Percentiles rank a stretch among this genome's conserved stretches.
phyloP scores from a whole-genome alignment of 2,329 filamentous ascomycete genomes.

The Lachnellula occidentalis region DNA sequence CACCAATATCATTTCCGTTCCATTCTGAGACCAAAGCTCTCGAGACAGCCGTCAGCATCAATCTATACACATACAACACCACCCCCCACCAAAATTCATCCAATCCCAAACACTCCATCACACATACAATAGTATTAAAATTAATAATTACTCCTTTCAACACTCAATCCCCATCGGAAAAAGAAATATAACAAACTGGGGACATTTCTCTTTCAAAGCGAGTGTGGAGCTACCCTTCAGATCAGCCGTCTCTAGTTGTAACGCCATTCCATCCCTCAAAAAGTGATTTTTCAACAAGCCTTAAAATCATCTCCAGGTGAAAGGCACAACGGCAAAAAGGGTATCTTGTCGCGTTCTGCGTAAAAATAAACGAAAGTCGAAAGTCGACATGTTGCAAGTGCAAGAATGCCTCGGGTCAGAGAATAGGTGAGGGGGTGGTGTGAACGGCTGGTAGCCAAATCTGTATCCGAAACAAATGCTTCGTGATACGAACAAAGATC shows the following conservation, averaged over 20 bases:
- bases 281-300: background rate
- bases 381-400: background rate
- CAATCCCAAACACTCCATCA: background rate
- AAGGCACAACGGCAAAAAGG: background rate
- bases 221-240: background rate
- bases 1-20: background rate
- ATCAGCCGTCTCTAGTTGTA: background rate
- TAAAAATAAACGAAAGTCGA: background rate
- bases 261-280: background rate
- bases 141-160: conserved; percentile 22
- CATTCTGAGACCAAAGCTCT: background rate
- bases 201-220: background rate
- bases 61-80: background rate
- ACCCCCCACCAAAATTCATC: too few species aligned
- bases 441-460: background rate
- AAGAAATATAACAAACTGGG: conserved; percentile 1
- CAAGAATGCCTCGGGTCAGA: background rate
- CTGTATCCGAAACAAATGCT: conserved; percentile 2
- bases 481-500: background rate
- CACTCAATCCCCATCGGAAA: background rate
- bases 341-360: background rate
- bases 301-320: background rate
- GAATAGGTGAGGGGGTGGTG: background rate
- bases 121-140: conserved; percentile 12
- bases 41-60: background rate